Conservation (phyloP, 2,329 filamentous ascomycete species). For the Trichoderma asperellum region DNA sequence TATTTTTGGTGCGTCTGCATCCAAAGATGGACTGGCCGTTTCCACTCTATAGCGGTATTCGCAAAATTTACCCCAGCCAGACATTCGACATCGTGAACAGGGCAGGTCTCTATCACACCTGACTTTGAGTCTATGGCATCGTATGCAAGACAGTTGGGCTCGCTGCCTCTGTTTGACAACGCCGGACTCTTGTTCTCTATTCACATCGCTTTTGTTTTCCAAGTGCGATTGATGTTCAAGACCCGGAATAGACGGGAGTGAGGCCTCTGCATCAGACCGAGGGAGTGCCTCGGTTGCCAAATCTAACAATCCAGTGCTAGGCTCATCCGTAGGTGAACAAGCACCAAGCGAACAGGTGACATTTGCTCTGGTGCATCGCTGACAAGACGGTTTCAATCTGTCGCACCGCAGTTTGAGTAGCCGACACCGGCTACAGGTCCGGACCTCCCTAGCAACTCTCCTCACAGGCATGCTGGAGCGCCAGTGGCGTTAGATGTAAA, state of each 20-base stretch:
- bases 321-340: background rate
- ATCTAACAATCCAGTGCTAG: background rate
- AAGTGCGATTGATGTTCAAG: background rate
- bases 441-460: background rate
- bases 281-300: background rate
- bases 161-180: background rate
- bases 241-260: background rate
- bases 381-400: background rate
- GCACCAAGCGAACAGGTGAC: background rate
- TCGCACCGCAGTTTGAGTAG: background rate
- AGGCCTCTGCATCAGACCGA: background rate
- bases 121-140: conserved; percentile 3
- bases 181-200: background rate
- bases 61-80: background rate
- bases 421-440: background rate
- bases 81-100: background rate
- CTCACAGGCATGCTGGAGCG: background rate
- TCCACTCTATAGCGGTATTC: background rate
- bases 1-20: background rate
- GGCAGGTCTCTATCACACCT: background rate
- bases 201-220: background rate
- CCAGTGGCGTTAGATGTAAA: background rate
- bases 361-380: background rate
- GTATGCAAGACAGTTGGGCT: conserved; percentile 1
- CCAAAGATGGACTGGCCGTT: background rate